Conservation (phyloP, 192 early-diverging fungal genomes). For the Glomus cerebriforme region DNA sequence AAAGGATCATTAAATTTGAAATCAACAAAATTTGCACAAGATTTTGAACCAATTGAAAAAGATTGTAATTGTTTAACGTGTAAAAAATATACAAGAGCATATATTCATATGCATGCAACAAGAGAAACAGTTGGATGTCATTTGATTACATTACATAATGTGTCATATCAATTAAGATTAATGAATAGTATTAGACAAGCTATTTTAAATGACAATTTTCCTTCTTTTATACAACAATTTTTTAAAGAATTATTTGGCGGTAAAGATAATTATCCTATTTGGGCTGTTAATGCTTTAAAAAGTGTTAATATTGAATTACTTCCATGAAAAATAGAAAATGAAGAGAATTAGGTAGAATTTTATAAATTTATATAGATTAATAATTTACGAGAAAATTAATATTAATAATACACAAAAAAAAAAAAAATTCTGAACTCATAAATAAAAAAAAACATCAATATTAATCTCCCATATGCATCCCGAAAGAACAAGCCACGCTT, state of each 20-base stretch:
- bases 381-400: not conserved
- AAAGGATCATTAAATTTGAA: conserved; percentile 68
- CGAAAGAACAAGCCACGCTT: conserved; percentile 58
- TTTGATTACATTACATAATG: conserved; percentile 80
- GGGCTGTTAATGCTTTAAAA: conserved; percentile 72
- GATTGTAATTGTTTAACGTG: conserved; percentile 80
- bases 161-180: conserved; percentile 81
- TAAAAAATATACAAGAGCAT: conserved; percentile 71
- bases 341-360: not conserved
- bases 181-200: conserved; percentile 77
- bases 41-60: conserved; percentile 73
- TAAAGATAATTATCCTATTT: conserved; percentile 64
- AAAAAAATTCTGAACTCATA: too few relatives aligned
- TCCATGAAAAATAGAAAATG: conserved; percentile 5
- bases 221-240: conserved; percentile 68
- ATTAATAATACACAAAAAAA: not conserved
- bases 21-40: conserved; percentile 60
- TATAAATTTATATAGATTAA: not conserved
- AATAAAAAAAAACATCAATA: too few relatives aligned
- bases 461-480: conserved; percentile 39
- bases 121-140: conserved; percentile 83
- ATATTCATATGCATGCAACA: conserved; percentile 67
- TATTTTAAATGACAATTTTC: conserved; percentile 70
- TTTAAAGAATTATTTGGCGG: conserved; percentile 66
- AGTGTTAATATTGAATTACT: conserved; percentile 69